These are phyloP conservation scores for Pleoardoris graminearum DNA, from an alignment of 2,329 filamentous ascomycete genomes.

Conservation along the genomic window DNA sequence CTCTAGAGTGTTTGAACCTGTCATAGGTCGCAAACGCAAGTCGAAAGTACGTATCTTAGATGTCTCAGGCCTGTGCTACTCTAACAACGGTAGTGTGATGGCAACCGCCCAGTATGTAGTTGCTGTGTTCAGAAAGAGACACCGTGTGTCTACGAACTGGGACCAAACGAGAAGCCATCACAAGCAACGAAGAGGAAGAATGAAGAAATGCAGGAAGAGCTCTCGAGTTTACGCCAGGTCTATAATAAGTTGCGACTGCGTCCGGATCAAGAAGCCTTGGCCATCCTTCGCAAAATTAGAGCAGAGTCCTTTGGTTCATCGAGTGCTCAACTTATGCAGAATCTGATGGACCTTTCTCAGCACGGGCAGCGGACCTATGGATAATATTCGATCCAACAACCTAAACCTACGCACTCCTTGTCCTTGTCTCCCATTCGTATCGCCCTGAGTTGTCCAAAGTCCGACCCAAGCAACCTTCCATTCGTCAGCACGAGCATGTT, in stretches of 20 bases:
- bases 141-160: constrained; percentile 38
- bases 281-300: constrained; percentile 33
- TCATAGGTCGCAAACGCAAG: constrained; percentile 31
- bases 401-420: constrained; percentile 15
- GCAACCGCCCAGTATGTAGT: constrained; percentile 34
- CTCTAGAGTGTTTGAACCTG: not conserved
- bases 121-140: constrained; percentile 41
- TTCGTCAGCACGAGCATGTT: constrained; percentile 22
- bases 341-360: constrained; percentile 30
- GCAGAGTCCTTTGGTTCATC: constrained; percentile 20
- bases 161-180: constrained; percentile 40
- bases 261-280: constrained; percentile 36
- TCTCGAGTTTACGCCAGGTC: constrained; percentile 36
- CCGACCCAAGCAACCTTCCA: constrained; percentile 17
- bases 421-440: constrained; percentile 36
- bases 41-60: constrained; percentile 25
- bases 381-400: constrained; percentile 3
- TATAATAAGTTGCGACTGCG: constrained; percentile 37
- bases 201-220: constrained; percentile 41
- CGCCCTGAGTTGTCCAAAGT: constrained; percentile 28
- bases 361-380: constrained; percentile 17
- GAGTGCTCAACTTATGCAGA: constrained; percentile 30
- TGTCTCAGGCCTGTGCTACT: not conserved
- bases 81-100: constrained; percentile 28
- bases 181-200: constrained; percentile 44